Percentiles rank a stretch among this genome's conserved stretches.
phyloP scores from a whole-genome alignment of 192 early-diverging fungal genomes.

The Haplosporangium gracile region DNA sequence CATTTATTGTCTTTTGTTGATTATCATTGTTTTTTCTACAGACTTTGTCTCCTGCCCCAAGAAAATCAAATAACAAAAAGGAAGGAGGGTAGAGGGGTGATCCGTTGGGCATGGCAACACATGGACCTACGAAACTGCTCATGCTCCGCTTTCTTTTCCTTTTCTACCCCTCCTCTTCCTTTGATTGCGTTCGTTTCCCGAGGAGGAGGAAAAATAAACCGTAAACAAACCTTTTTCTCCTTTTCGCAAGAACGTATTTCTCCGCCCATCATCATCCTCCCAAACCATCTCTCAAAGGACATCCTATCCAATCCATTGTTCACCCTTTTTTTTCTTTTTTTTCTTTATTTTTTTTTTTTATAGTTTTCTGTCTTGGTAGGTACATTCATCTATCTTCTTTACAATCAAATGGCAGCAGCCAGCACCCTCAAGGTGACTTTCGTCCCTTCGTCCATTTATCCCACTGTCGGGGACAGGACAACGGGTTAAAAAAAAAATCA shows the following conservation, averaged over 20 bases:
- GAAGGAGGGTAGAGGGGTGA: neutral
- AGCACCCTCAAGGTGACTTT: neutral
- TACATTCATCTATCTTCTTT: constrained; percentile 8
- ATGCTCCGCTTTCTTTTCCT: neutral
- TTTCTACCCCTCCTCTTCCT: too few relatives aligned
- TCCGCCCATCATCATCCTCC: too few relatives aligned
- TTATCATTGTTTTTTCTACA: too few relatives aligned
- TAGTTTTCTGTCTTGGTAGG: constrained; percentile 11
- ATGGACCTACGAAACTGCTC: neutral
- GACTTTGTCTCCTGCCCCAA: neutral
- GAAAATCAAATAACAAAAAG: neutral
- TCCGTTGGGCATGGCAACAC: neutral
- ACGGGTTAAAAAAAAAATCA: neutral
- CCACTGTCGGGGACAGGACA: too few relatives aligned
- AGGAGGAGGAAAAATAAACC: too few relatives aligned
- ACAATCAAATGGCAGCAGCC: neutral
- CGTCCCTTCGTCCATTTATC: neutral
- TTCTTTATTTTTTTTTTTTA: constrained; percentile 25
- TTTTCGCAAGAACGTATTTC: neutral
- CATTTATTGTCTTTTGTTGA: neutral
- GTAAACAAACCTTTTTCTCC: neutral
- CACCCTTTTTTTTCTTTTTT: constrained; percentile 21
- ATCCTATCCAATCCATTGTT: neutral
- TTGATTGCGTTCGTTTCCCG: constrained; percentile 16
- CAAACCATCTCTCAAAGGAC: too few relatives aligned